Evolutionary conservation across 352 stramenopile genomes (phyloP).

Genomic region (Phytophthora sp.): DNA sequence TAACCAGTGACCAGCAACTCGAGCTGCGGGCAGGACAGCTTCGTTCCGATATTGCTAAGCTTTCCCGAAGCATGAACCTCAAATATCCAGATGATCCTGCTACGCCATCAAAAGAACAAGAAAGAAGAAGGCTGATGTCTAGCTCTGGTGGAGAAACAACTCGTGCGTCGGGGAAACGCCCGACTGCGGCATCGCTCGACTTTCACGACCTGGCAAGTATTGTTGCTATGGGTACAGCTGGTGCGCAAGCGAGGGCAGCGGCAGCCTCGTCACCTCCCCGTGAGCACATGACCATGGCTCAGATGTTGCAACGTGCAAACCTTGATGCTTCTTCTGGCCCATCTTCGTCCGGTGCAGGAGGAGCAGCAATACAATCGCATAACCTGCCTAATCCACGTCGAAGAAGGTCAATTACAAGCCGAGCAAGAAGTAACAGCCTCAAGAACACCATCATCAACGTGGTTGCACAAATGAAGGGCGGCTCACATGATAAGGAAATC

Average conservation of each 20-base stretch:
- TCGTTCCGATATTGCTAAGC: conserved; percentile 72
- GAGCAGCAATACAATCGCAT: conserved; percentile 6
- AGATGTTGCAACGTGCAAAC: conserved; percentile 40
- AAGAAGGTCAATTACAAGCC: conserved; percentile 62
- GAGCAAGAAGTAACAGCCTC: conserved; percentile 72
- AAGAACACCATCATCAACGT: conserved; percentile 70
- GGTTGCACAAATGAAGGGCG: conserved; percentile 62
- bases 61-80: conserved; percentile 78
- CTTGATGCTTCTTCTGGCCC: conserved; percentile 16
- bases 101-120: conserved; percentile 24
- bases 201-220: conserved; percentile 62
- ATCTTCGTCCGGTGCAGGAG: conserved; percentile 1
- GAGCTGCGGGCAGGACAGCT: conserved; percentile 68
- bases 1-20: conserved; percentile 67
- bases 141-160: conserved; percentile 8
- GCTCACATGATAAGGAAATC: conserved; percentile 39
- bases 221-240: conserved; percentile 37
- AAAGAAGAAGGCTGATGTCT: conserved; percentile 18
- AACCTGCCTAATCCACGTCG: conserved; percentile 53
- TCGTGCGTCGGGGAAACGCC: conserved; percentile 21
- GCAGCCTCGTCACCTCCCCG: conserved; percentile 18
- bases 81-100: conserved; percentile 53
- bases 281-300: conserved; percentile 41
- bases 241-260: conserved; percentile 24
- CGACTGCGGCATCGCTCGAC: conserved; percentile 43